phyloP scores from a whole-genome alignment of 345 rosid genomes.

The rapeseed (Brassica napus) region Da-Ae NC_063447.1:28810001-28810500 shows the following conservation, averaged over 20 bases:
- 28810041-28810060: neutral
- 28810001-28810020: constrained; percentile 67
- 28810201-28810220: constrained; percentile 96
- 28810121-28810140: constrained; percentile 92
- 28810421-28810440: constrained; percentile 91
- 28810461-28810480: neutral
- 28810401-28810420: constrained; percentile 92
- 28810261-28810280: constrained; percentile 99
- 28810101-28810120: constrained; percentile 62
- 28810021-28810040: neutral
- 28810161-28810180: constrained; percentile 85
- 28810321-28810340: no score
- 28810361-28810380: constrained; percentile 9
- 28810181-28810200: constrained; percentile 97
- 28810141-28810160: constrained; percentile 93
- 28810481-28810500: constrained; percentile 14
- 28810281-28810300: constrained; percentile 10
- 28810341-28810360: neutral
- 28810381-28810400: constrained; percentile 98
- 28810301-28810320: no score
- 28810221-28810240: constrained; percentile 93
- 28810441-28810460: constrained; percentile 99
- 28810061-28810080: constrained; percentile 12
- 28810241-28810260: constrained; percentile 99
- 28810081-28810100: constrained; percentile 16